Evolutionary conservation across 2,329 filamentous ascomycete species (phyloP).

Genomic region (Ophiostoma angusticollis): DNA sequence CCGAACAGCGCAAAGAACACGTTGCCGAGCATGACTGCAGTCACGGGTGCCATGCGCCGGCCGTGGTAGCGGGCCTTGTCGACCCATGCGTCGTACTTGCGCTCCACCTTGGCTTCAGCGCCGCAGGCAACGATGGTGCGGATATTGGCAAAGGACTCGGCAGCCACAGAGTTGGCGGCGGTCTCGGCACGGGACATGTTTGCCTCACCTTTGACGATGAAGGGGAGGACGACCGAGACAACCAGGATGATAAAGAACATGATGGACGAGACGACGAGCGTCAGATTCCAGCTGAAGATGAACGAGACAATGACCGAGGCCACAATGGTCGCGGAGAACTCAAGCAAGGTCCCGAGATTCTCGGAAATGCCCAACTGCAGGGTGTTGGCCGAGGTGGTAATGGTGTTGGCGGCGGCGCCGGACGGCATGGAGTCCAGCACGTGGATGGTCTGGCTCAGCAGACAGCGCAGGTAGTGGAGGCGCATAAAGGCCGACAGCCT

Average conservation of each 20-base stretch:
- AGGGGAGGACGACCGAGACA: constrained; percentile 36
- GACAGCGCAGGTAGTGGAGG: constrained; percentile 48
- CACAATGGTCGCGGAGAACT: constrained; percentile 40
- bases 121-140: constrained; percentile 52
- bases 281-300: constrained; percentile 43
- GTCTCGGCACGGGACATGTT: constrained; percentile 38
- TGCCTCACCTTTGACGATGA: constrained; percentile 40
- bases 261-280: constrained; percentile 44
- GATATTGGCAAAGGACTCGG: constrained; percentile 46
- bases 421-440: constrained; percentile 54
- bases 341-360: constrained; percentile 46
- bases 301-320: constrained; percentile 43
- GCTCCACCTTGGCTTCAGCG: constrained; percentile 40
- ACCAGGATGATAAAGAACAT: constrained; percentile 42
- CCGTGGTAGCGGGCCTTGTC: constrained; percentile 39
- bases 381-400: constrained; percentile 50
- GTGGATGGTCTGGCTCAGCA: constrained; percentile 54
- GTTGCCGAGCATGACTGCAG: constrained; percentile 39
- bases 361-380: constrained; percentile 54
- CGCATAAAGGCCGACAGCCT: constrained; percentile 49
- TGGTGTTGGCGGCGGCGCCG: constrained; percentile 48
- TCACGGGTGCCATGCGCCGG: constrained; percentile 34
- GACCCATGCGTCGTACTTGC: constrained; percentile 42
- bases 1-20: constrained; percentile 42
- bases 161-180: constrained; percentile 45